Base-by-base conservation (phyloP, 768 basidiomycete species). In the Dentipellis sp. region DNA sequence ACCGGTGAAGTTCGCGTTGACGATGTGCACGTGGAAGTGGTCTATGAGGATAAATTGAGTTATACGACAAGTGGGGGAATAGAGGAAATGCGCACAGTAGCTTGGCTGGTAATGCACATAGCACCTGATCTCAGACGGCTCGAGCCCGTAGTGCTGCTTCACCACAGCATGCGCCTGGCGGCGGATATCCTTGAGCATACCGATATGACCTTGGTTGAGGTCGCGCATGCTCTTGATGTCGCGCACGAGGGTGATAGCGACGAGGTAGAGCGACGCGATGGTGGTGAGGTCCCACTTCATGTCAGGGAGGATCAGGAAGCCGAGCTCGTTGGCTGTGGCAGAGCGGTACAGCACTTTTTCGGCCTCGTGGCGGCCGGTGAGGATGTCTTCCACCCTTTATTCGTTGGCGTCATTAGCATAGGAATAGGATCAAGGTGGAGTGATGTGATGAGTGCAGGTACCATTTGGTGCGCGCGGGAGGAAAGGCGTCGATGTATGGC, bases 51-150 rank as follows among this genome's bases (percentile, higher is more conserved):
- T 51, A 42, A 39, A n/a, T 52, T 14, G 17, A 19, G 14, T 45
- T 16, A 9, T 22, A 12, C 19, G 0, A 17, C 55, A 7, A 61
- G 51, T 46, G 46, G n/a, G 22, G 39, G 50, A n/a, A 42, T 21
- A 47, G 34, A 21, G 16, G 10, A 50, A 17, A 21, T 17, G 3
- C 89, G 59, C 56, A 94, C 94, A 97, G 66, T 97, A 98, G 38
- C 85, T 89, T 0, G 95, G 95, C 65, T 97, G 94, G 67, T 99
- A 99, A 67, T 99, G 97, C 12, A 98, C 71, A 63, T 84, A 94
- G 74, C 94, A 75, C 62, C 93, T 73, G 57, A 97, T 65, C 10
- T 81, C 76, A 3, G 83, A 86, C 14, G 66, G 62, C 4, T 69
- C 72, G 1, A 95, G 71, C 0, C 80, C 84, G 81, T 88, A 99